Evolutionary conservation across 2,329 filamentous ascomycete species (phyloP).

Genomic region (Fusarium tanahbumbuense): DNA sequence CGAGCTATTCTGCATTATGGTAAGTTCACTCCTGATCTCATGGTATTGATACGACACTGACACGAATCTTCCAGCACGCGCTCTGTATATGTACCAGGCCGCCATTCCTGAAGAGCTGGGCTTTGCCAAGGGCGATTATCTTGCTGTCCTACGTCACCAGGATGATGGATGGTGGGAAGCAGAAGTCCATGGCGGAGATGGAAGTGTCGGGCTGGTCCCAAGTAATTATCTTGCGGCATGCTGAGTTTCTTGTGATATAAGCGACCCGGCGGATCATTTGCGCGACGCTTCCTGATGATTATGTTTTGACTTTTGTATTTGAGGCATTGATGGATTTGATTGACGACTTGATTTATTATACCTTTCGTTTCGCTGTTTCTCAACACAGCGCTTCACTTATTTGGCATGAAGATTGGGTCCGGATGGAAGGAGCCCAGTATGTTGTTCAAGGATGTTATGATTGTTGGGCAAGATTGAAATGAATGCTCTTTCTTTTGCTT

Average conservation of each 20-base stretch:
- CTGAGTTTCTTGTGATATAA: slow-evolving; percentile 45
- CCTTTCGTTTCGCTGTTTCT: slow-evolving; percentile 32
- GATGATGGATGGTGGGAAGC: slow-evolving; percentile 99
- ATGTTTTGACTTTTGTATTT: slow-evolving; percentile 16
- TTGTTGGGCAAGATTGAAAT: slow-evolving; percentile 38
- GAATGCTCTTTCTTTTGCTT: slow-evolving; percentile 20
- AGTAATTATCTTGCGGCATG: slow-evolving; percentile 74
- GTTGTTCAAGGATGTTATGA: slow-evolving; percentile 29
- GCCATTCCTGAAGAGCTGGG: slow-evolving; percentile 95
- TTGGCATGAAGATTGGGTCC: slow-evolving; percentile 30
- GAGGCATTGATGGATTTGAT: slow-evolving; percentile 14
- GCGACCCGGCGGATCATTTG: slow-evolving; percentile 18
- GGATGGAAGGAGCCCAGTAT: slow-evolving; percentile 4
- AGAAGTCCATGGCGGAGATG: slow-evolving; percentile 79
- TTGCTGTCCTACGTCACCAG: slow-evolving; percentile 89
- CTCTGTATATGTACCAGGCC: slow-evolving; percentile 92
- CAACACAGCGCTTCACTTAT: slow-evolving; percentile 15
- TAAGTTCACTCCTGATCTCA: slow-evolving; percentile 63
- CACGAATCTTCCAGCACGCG: slow-evolving; percentile 72
- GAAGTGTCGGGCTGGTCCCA: slow-evolving; percentile 70
- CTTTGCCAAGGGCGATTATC: slow-evolving; percentile 90
- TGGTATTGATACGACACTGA: slow-evolving; percentile 33
- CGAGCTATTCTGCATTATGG: slow-evolving; percentile 92
- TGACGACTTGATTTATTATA: slow-evolving; percentile 31
- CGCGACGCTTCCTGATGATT: slow-evolving; percentile 5